phyloP scores from a whole-genome alignment of 1,139 yeast species.

The Pichia sp. region DNA sequence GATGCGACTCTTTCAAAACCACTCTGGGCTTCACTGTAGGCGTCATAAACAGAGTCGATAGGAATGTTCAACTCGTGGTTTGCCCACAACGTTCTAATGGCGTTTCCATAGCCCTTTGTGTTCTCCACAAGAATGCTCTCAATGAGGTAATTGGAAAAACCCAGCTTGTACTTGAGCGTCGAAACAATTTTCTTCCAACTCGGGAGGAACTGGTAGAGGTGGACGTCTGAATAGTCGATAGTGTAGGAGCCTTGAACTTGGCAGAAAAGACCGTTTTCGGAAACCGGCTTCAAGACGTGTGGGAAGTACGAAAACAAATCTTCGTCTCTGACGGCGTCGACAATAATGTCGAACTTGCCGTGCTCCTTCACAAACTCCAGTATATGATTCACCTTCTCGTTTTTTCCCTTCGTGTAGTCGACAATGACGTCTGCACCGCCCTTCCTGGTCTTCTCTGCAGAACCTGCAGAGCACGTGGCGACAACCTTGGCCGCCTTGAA shows the following conservation, averaged over 20 bases:
- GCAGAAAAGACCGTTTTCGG: slow-evolving; percentile 31
- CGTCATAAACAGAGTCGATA: slow-evolving; percentile 50
- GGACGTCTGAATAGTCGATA: slow-evolving; percentile 20
- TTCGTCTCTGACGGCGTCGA: slow-evolving; percentile 26
- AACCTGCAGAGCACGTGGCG: slow-evolving; percentile 39
- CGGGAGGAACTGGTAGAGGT: slow-evolving; percentile 15
- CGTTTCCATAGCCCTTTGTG: slow-evolving; percentile 17
- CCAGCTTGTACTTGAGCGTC: slow-evolving; percentile 17
- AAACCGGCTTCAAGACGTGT: slow-evolving; percentile 20
- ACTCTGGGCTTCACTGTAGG: slow-evolving; percentile 42
- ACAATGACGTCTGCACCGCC: slow-evolving; percentile 23
- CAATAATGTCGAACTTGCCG: slow-evolving; percentile 41
- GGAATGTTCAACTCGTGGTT: slow-evolving; percentile 41
- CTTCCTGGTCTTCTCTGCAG: slow-evolving; percentile 15
- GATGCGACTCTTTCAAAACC: slow-evolving; percentile 47
- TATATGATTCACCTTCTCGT: slow-evolving; percentile 32
- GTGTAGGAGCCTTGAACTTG: slow-evolving; percentile 36
- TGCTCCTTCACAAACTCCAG: slow-evolving; percentile 33
- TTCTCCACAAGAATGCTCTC: slow-evolving; percentile 4
- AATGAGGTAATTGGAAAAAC: slow-evolving; percentile 24
- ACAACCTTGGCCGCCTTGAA: slow-evolving; percentile 40
- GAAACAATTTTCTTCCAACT: slow-evolving; percentile 15
- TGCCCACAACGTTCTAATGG: slow-evolving; percentile 35
- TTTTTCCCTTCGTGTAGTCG: slow-evolving; percentile 30
- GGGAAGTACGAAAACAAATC: slow-evolving; percentile 16